Evolutionary conservation across 176 grass and related monocot species (phyloP).

Genomic region (Tillandsia leiboldiana): DNA sequence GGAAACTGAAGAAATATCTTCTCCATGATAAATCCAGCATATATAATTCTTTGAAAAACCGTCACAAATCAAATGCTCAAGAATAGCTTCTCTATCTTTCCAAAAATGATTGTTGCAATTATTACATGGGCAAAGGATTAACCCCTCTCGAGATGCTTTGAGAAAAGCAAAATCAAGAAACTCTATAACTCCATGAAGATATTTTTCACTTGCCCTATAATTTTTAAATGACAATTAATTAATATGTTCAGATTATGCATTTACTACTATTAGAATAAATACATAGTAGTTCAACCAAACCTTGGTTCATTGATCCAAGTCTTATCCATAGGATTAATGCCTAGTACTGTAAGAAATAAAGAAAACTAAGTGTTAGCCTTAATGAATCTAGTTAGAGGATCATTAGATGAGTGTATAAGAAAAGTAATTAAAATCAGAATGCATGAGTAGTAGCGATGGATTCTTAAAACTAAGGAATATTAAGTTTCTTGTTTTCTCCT

Average conservation of each 20-base stretch:
- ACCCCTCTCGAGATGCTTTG: too few species aligned
- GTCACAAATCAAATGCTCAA: neutral
- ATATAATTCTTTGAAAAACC: neutral
- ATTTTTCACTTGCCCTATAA: neutral
- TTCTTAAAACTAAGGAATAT: neutral
- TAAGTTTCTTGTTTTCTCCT: conserved; percentile 1
- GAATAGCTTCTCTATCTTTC: neutral
- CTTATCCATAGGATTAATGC: neutral
- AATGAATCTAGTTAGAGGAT: neutral
- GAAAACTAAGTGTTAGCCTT: too few species aligned
- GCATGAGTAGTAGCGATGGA: neutral
- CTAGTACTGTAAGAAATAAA: too few species aligned
- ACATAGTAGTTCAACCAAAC: neutral
- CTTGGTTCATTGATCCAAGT: neutral
- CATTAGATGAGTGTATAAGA: too few species aligned
- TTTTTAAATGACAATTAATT: neutral
- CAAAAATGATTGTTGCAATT: neutral
- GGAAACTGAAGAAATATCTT: neutral
- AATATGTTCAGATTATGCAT: neutral
- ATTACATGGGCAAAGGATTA: too few species aligned
- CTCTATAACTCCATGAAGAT: neutral
- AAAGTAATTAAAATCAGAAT: conserved; percentile 7
- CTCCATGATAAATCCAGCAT: neutral
- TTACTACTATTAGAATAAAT: neutral
- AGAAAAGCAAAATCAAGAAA: conserved; percentile 14